Percentiles rank a stretch among this genome's conserved stretches.
These are phyloP conservation scores for Fraxinus sp. DNA, from an alignment of 305 asterid genomes.

Conservation along the genomic window DNA sequence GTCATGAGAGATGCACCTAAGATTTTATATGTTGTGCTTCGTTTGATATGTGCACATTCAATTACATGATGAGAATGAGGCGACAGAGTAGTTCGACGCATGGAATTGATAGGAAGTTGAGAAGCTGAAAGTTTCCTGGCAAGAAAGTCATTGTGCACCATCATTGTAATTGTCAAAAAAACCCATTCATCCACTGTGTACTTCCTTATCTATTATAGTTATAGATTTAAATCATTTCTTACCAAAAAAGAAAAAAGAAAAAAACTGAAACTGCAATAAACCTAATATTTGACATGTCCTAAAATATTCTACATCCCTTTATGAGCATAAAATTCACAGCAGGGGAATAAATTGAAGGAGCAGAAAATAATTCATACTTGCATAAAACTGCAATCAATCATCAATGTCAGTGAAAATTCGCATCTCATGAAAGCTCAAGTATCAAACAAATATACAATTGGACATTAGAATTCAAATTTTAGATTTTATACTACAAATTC, in stretches of 20 bases:
- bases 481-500: background rate
- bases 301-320: background rate
- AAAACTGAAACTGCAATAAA: background rate
- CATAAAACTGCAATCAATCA: background rate
- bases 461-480: background rate
- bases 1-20: constrained; percentile 29
- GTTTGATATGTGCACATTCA: constrained; percentile 25
- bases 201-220: background rate
- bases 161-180: constrained; percentile 5
- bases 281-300: background rate
- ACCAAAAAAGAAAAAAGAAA: background rate
- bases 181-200: background rate
- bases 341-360: background rate
- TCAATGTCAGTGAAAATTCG: constrained; percentile 2
- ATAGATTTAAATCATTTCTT: background rate
- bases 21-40: constrained; percentile 17
- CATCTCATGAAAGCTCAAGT: background rate
- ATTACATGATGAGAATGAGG: constrained; percentile 30
- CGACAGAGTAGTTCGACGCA: constrained; percentile 17
- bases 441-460: background rate
- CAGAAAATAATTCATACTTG: background rate
- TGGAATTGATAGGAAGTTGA: constrained; percentile 32
- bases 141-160: constrained; percentile 28
- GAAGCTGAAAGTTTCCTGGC: constrained; percentile 56
- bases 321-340: background rate